Percentiles rank a stretch among this genome's conserved stretches.
Evolutionary conservation across 1,139 yeast genomes (phyloP).

Genomic region (Eremothecium gossypii): DNA sequence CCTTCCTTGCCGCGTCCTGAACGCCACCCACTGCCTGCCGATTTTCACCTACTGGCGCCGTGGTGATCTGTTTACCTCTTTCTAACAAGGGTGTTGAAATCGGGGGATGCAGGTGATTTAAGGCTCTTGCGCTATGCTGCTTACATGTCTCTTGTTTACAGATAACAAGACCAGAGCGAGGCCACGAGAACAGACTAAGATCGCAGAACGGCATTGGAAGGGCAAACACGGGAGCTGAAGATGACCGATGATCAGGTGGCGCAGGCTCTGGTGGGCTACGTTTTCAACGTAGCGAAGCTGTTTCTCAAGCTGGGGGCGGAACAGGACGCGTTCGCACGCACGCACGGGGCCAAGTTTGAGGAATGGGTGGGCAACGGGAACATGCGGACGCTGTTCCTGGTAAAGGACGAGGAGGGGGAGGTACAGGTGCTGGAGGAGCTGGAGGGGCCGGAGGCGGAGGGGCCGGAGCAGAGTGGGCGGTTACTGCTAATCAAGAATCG

Average conservation of each 20-base stretch:
- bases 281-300: conserved; percentile 1
- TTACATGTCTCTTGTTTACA: too few species aligned
- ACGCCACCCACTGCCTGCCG: neutral
- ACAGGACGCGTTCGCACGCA: neutral
- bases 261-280: neutral
- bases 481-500: conserved; percentile 12
- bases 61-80: neutral
- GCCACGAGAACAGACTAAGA: too few species aligned
- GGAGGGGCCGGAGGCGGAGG: neutral
- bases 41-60: neutral
- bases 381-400: conserved; percentile 3
- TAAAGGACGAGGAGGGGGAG: conserved; percentile 1
- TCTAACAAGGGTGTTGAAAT: neutral
- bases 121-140: too few species aligned
- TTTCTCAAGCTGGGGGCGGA: neutral
- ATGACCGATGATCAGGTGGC: neutral
- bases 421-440: neutral
- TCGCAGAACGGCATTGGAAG: too few species aligned
- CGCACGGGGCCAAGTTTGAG: conserved; percentile 1
- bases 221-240: neutral
- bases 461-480: conserved; percentile 1
- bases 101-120: too few species aligned
- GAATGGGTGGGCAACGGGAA: conserved; percentile 2
- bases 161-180: too few species aligned
- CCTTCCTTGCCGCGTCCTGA: neutral